phyloP scores from a whole-genome alignment of 2,329 filamentous ascomycete species.

The Berkeleyomyces basicola region DNA sequence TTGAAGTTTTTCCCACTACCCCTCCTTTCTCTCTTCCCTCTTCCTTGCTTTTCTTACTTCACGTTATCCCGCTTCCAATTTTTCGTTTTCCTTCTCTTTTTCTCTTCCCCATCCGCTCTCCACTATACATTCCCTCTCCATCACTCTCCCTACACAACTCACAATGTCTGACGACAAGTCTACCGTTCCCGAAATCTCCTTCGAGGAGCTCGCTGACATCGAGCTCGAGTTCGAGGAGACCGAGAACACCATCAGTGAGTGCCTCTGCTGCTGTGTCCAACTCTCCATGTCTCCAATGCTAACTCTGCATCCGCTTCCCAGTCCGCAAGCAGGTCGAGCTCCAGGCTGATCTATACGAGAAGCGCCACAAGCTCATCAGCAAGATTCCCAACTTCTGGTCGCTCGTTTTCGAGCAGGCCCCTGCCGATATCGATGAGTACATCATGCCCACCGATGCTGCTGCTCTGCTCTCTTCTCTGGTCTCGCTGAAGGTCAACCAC shows the following conservation, averaged over 20 bases:
- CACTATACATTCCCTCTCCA: constrained; percentile 8
- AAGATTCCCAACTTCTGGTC: constrained; percentile 85
- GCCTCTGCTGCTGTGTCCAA: constrained; percentile 1
- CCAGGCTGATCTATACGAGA: constrained; percentile 54
- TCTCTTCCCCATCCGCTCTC: constrained; percentile 3
- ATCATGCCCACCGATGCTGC: constrained; percentile 67
- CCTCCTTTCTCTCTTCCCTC: constrained; percentile 8
- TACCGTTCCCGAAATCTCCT: constrained; percentile 29
- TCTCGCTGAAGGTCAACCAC: constrained; percentile 53
- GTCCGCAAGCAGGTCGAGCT: constrained; percentile 58
- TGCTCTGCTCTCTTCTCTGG: constrained; percentile 52
- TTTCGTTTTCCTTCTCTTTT: neutral
- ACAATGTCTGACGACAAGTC: constrained; percentile 22
- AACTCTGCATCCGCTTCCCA: constrained; percentile 21
- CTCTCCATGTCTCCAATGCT: constrained; percentile 7
- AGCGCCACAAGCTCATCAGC: constrained; percentile 52
- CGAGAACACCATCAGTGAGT: constrained; percentile 68
- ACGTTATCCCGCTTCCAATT: neutral
- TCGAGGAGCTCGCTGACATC: constrained; percentile 62
- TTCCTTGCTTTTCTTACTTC: neutral
- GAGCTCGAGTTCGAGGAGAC: constrained; percentile 73
- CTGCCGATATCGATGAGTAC: constrained; percentile 72
- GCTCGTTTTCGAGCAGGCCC: constrained; percentile 78
- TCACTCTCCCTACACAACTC: constrained; percentile 14
- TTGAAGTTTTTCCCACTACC: constrained; percentile 5